Evolutionary conservation across 2,329 filamentous ascomycete genomes (phyloP), one percentile per base, ranked within the genome.

Genomic region (Verticillium nonalfalfae): DNA sequence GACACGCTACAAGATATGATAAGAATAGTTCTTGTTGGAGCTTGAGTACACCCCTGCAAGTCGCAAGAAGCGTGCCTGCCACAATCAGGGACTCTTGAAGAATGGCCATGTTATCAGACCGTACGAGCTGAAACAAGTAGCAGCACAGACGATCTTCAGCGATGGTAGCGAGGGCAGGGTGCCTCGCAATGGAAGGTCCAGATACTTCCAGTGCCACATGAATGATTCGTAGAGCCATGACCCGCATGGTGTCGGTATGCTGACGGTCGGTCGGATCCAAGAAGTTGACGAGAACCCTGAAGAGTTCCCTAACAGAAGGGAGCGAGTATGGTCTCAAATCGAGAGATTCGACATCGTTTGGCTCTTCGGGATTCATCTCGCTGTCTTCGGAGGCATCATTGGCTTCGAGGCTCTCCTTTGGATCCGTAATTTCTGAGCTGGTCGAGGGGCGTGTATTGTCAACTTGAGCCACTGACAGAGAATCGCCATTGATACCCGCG

Each of bases 171-270:
- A 99, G 79, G 62, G 90, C 91, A 6, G 94, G 93, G 72, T 99
- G 95, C 65, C 90, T 90, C 57, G 93, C 91, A 71, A 99, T 97
- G 7, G 93, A 96, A 4, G 95, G 94, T 0, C 95, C 95, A 1
- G 95, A 93, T 62, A 99, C 94, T 75, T 99, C 95, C 26, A 99
- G 84, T 1, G 95, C 95, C 55, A 99, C 95, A 73, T 99, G 95
- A 60, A 99, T 95, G 65, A 99, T 98, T 54, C 95, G 87, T 66
- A 99, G 78, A 18, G 95, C 95, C 93, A 99, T 99, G 50, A 99
- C 92, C 68, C 94, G 87, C 89, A 98, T 95, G 1, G 91, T 89
- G 71, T 99, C 95, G 2, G 93, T 96, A 73, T 97, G 91, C 68
- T 94, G 91, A 59, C 87, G 88, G 74, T 98, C 94, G 70, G 97